A percentile compares a stretch with the other conserved stretches of the same genome.
Evolutionary conservation across 441 rosid species (phyloP).

Genomic region (Pelargonium citronellum): DNA sequence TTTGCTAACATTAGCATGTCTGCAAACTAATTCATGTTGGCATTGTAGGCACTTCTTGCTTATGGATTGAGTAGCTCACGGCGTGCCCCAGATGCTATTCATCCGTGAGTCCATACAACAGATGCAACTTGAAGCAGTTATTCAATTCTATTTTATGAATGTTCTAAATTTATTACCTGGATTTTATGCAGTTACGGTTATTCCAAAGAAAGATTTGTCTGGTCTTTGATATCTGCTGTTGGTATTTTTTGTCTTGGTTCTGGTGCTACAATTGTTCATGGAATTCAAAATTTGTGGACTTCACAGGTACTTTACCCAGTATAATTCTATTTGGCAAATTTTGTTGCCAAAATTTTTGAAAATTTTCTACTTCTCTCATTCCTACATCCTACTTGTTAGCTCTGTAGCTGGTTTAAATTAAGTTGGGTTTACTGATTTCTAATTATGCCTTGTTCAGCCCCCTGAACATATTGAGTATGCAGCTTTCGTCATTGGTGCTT

Average conservation of each 20-base stretch:
- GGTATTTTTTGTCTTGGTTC: constrained; percentile 99
- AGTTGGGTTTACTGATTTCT: constrained; percentile 24
- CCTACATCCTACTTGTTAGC: constrained; percentile 11
- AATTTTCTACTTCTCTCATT: constrained; percentile 4
- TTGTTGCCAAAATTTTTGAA: not conserved
- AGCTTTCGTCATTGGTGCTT: constrained; percentile 92
- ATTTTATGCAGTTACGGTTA: constrained; percentile 76
- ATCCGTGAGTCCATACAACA: constrained; percentile 59
- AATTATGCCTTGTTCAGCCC: constrained; percentile 45
- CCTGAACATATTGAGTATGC: constrained; percentile 79
- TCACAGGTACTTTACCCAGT: constrained; percentile 45
- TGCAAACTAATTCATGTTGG: constrained; percentile 34
- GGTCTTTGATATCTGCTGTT: constrained; percentile 99
- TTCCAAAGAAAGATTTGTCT: constrained; percentile 96
- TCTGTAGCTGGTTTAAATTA: not conserved
- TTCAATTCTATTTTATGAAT: not conserved
- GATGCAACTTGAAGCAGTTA: not conserved
- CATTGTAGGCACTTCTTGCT: constrained; percentile 85
- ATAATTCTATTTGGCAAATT: constrained; percentile 4
- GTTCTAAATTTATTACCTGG: constrained; percentile 20
- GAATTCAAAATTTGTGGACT: constrained; percentile 85
- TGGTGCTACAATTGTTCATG: constrained; percentile 95
- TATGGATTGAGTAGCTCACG: constrained; percentile 96
- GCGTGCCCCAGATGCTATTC: constrained; percentile 98
- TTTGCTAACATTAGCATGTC: constrained; percentile 11